These are phyloP conservation scores for Simplicillium aogashimaense DNA, from an alignment of 2,329 filamentous ascomycete species.

Conservation along the genomic window DNA sequence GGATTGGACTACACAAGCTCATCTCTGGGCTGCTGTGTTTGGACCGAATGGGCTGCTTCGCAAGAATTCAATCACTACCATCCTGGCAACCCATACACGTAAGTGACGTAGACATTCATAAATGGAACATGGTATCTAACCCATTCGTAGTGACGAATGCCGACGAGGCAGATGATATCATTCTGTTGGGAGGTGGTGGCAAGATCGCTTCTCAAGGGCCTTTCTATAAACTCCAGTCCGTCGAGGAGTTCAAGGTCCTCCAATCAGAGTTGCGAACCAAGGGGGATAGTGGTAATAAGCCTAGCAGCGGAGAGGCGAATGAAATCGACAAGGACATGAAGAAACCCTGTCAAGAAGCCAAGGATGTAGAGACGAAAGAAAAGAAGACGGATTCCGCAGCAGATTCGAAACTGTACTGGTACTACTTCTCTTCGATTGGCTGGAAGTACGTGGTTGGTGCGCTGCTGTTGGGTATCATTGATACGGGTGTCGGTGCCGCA, in stretches of 20 bases:
- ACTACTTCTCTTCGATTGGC: not conserved
- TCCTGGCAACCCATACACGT: constrained; percentile 20
- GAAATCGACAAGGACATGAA: too few relatives aligned
- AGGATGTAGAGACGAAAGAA: not conserved
- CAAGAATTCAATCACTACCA: constrained; percentile 11
- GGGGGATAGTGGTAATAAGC: too few relatives aligned
- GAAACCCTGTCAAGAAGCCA: not conserved
- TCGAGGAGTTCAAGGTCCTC: constrained; percentile 8
- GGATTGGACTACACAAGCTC: constrained; percentile 24
- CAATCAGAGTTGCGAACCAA: not conserved
- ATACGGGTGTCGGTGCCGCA: not conserved
- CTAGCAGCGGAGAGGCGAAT: too few relatives aligned
- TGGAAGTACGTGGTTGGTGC: not conserved
- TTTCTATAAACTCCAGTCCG: constrained; percentile 5
- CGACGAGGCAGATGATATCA: constrained; percentile 11
- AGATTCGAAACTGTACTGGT: not conserved
- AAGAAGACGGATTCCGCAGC: not conserved
- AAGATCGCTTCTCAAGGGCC: constrained; percentile 11
- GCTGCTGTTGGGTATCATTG: not conserved
- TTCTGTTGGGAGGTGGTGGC: constrained; percentile 11
- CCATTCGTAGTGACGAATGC: too few relatives aligned
- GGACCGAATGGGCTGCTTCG: constrained; percentile 19
- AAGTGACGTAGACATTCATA: constrained; percentile 10
- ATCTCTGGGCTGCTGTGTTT: constrained; percentile 25
- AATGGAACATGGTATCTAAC: too few relatives aligned